phyloP scores from a whole-genome alignment of 1,284 basidiomycete species.

The Boletus semigastroideus region DNA sequence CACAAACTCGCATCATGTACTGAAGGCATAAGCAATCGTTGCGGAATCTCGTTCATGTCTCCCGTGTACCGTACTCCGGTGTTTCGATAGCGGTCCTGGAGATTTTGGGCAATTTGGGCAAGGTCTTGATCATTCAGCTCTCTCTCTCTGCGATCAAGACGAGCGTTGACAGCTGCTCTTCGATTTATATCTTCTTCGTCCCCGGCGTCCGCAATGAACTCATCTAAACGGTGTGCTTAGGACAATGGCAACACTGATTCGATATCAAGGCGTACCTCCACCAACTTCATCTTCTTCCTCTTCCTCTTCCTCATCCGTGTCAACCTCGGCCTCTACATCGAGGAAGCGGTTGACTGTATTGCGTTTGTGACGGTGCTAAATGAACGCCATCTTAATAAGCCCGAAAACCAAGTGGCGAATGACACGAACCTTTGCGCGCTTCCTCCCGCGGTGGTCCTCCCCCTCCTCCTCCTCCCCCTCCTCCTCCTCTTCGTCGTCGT shows the following conservation, averaged over 20 bases:
- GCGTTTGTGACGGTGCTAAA: constrained; percentile 63
- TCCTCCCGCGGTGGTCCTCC: constrained; percentile 47
- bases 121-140: constrained; percentile 84
- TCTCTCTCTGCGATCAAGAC: constrained; percentile 74
- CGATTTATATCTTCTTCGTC: constrained; percentile 69
- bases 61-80: constrained; percentile 77
- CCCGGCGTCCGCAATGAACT: constrained; percentile 80
- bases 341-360: constrained; percentile 79
- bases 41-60: constrained; percentile 93
- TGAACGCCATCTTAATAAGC: constrained; percentile 7
- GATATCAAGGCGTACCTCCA: constrained; percentile 50
- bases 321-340: constrained; percentile 93
- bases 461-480: constrained; percentile 48
- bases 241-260: neutral
- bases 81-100: constrained; percentile 79
- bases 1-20: constrained; percentile 95
- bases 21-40: constrained; percentile 91
- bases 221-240: constrained; percentile 44
- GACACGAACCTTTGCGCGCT: constrained; percentile 52
- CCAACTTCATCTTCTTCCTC: constrained; percentile 87
- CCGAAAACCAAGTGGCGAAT: neutral
- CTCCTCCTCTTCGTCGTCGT: constrained; percentile 51
- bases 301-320: constrained; percentile 93
- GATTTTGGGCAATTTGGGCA: constrained; percentile 82
- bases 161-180: constrained; percentile 68